Evolutionary conservation across 2,329 filamentous ascomycete species (phyloP), one percentile per base, ranked within the genome.

Genomic region (Fulvia fulva): DNA sequence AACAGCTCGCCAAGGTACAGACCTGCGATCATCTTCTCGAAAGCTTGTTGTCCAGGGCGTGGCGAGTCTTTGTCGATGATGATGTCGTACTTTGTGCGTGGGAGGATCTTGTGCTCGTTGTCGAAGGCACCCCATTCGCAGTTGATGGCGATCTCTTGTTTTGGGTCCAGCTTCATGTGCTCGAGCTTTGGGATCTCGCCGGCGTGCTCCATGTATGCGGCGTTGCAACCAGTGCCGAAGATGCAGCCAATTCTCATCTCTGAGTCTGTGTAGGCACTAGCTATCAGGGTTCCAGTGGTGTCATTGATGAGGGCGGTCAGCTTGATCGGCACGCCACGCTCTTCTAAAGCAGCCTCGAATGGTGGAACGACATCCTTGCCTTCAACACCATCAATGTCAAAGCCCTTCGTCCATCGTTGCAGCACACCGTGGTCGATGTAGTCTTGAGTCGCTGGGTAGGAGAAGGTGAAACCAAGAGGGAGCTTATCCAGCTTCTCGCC

Each of bases 111-210:
- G 78, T 93, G 88, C 76, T 96, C 90, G 74, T 96, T 96, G 76
- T 97, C 93, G 71, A 97, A 97, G 32, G 93, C 92, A 65, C 93
- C 93, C 84, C 92, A 97, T 75, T 97, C 93, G 79, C 92, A 97
- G 81, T 97, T 97, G 79, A 97, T 96, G 53, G 91, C 91, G 82
- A 97, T 95, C 63, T 94, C 88, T 57, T 72, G 69, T 25, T 70
- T 63, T 0, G 90, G 80, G 51, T 91, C 89, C 37, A 97, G 83
- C 70, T 95, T 94, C 81, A 96, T 84, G 77, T 97, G 86, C 11
- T 89, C 90, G 55, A 99, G 85, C 81, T 99, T 99, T 64, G 92
- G 93, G 64, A 99, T 91, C 12, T 88, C 90, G 64, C 91, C 91
- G 64, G 85, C 90, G 70, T 95, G 78, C 77, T 99, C 94, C 89